These are phyloP conservation scores for Colletotrichum sp. DNA, from an alignment of 2,329 filamentous ascomycete genomes.

Conservation along the genomic window DNA sequence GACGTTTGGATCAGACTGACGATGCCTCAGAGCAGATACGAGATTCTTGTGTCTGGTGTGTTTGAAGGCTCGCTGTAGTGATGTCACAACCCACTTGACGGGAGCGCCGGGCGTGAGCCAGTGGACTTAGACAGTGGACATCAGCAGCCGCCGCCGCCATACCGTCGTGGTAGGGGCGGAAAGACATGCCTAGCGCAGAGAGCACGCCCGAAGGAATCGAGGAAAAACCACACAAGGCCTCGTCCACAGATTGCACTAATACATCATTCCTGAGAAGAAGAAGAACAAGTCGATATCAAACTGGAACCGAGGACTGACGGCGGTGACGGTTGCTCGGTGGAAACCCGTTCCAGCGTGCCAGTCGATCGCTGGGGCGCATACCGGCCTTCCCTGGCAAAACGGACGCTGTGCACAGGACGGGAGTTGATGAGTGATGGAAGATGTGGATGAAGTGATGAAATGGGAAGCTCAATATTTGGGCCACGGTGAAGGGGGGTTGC, in stretches of 20 bases:
- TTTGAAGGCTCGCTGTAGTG: neutral
- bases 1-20: conserved; percentile 8
- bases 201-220: neutral
- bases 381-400: neutral
- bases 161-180: neutral
- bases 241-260: neutral
- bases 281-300: neutral
- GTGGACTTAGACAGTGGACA: conserved; percentile 6
- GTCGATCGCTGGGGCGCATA: neutral
- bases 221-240: neutral
- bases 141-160: neutral
- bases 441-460: conserved; percentile 10
- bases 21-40: conserved; percentile 1
- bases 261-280: neutral
- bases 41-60: neutral
- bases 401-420: neutral
- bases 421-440: conserved; percentile 6
- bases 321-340: conserved; percentile 6
- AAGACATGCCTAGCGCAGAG: conserved; percentile 7
- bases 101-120: neutral
- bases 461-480: neutral
- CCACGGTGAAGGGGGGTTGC: neutral
- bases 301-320: conserved; percentile 3
- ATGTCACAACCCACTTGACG: conserved; percentile 16
- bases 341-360: conserved; percentile 3